Base-by-base conservation (phyloP, 371 early-diverging fungal genomes). In the Dinochytrium kinnereticum region DNA sequence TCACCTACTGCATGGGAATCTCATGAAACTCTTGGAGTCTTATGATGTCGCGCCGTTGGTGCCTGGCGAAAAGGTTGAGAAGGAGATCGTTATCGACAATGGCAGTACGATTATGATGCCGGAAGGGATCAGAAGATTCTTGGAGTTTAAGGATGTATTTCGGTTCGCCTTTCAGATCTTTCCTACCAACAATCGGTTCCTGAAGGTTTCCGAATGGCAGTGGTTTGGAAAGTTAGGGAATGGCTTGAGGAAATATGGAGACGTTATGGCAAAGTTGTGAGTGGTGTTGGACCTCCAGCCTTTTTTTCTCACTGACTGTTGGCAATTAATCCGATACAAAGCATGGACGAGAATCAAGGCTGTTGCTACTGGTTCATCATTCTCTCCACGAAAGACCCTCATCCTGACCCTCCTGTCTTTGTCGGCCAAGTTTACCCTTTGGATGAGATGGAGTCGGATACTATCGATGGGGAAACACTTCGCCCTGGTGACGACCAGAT, bases 331-430 rank as follows among this genome's bases (percentile, higher is more conserved):
- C 7, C 24, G 26, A 21, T 26, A 5, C 26, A 24, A 5, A 53
- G 55, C 24, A 15, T 53, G 55, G 55, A 53, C 24, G 55, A 53
- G 55, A 26, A 53, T 53, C 55, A 53, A 26, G 55, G 26, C 10
- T 53, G 55, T 26, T 53, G 55, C 24, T 26, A 53, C 26, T 53
- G 55, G 55, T 53, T n/a, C 26, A 5, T 53, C 17, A 5, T 53
- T 13, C 10, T 26, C 5, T 7, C 7, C 24, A 53, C 55, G 55
- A 53, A 5, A 26, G 26, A 24, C 5, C 7, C 24, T 5, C 17
- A 53, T 53, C 55, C 55, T 5, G 26, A 53, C 26, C 55, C 55
- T 21, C 55, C 55, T 13, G 55, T 53, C 24, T 53, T 53, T 13
- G n/a, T 53, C 17, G 55, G 55, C 7, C 13, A n/a, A 26, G 55